phyloP scores from a whole-genome alignment of 495 filamentous ascomycete genomes.

The Xylaria scruposa region DNA sequence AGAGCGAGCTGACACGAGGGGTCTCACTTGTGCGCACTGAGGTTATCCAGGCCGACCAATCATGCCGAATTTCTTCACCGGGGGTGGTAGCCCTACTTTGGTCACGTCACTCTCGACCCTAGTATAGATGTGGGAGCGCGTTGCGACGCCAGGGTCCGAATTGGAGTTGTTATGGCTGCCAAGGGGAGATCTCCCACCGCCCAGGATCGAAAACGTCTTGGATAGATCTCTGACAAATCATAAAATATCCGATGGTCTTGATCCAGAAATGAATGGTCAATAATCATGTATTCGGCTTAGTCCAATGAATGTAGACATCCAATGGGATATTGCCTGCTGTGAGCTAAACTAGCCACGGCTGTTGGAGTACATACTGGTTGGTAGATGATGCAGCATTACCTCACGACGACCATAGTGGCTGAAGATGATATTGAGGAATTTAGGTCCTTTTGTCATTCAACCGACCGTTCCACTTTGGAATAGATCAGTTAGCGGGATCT shows the following conservation, averaged over 20 bases:
- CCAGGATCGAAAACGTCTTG: slow-evolving; percentile 20
- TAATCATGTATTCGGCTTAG: slow-evolving; percentile 19
- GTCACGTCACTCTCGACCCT: slow-evolving; percentile 23
- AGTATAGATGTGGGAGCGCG: slow-evolving; percentile 15
- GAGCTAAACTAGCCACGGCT: background rate
- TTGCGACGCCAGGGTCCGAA: slow-evolving; percentile 14
- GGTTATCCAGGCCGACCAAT: slow-evolving; percentile 5
- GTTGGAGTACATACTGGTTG: background rate
- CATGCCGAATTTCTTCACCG: slow-evolving; percentile 9
- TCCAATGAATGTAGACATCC: background rate
- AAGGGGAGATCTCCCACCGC: slow-evolving; percentile 25
- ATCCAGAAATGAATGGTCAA: slow-evolving; percentile 6
- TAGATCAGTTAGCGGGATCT: background rate
- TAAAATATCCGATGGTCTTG: slow-evolving; percentile 36
- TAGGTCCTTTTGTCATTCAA: background rate
- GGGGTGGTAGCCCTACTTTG: slow-evolving; percentile 24
- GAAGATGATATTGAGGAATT: background rate
- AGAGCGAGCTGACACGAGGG: slow-evolving; percentile 21
- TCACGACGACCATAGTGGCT: background rate
- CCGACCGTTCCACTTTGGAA: background rate
- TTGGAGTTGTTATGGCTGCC: slow-evolving; percentile 16
- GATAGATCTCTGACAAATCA: slow-evolving; percentile 34
- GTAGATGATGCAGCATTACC: background rate
- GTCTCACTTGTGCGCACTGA: slow-evolving; percentile 17
- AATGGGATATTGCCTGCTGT: background rate